A percentile compares a stretch with the other conserved stretches of the same genome.
Conservation (phyloP, 2,329 filamentous ascomycete species). For the Penicillium sp. region DNA sequence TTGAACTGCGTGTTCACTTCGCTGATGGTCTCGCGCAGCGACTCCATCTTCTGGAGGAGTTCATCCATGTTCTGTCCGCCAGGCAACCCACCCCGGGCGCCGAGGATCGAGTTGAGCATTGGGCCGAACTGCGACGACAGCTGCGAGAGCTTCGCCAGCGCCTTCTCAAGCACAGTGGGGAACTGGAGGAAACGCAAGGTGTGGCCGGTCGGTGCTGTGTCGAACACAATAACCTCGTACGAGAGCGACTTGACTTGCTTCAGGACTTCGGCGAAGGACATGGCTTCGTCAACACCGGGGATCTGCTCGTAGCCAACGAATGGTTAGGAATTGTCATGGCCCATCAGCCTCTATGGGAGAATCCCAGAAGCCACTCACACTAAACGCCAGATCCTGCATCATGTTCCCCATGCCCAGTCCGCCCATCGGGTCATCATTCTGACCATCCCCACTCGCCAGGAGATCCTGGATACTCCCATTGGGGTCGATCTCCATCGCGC, state of each 20-base stretch:
- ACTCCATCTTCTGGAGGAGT: conserved; percentile 91
- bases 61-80: conserved; percentile 92
- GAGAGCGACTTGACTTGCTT: conserved; percentile 99
- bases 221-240: conserved; percentile 99
- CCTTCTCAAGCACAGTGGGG: conserved; percentile 96
- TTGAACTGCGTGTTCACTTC: conserved; percentile 99
- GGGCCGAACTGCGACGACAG: conserved; percentile 92
- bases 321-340: neutral
- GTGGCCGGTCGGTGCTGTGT: conserved; percentile 96
- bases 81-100: conserved; percentile 70
- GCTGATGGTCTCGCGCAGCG: conserved; percentile 83
- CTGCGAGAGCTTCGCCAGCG: conserved; percentile 93
- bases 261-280: conserved; percentile 98
- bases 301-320: conserved; percentile 59
- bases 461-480: conserved; percentile 97
- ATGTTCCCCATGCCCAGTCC: conserved; percentile 78
- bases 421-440: conserved; percentile 62
- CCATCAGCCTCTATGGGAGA: too few relatives aligned
- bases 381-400: conserved; percentile 98
- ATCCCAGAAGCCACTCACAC: conserved; percentile 63
- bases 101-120: conserved; percentile 89
- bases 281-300: conserved; percentile 96
- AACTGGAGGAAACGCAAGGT: conserved; percentile 98
- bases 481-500: conserved; percentile 98
- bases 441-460: conserved; percentile 69